Base-by-base conservation (phyloP, 1,139 yeast species). In the Candida albicans region DNA sequence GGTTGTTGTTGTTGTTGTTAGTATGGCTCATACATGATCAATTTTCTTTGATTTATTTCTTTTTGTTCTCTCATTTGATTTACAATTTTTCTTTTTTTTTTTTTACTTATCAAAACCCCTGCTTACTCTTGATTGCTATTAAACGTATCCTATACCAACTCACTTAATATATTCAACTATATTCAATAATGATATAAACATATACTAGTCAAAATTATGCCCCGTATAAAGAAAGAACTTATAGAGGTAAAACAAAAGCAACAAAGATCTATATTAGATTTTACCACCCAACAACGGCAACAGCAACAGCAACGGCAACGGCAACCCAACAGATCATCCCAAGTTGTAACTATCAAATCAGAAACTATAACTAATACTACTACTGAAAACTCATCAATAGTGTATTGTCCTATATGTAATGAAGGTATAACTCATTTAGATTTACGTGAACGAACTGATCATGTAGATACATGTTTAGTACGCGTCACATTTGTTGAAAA, bases 401-500 rank as follows among this genome's bases (percentile, higher is more conserved):
- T 18, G 22, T 18, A 18, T 18, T 60, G 65, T 47, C 65, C 65
- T 3, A 41, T 53, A 13, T 60, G 65, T 36, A 43, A 39, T 11
- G 48, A 52, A 14, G 40, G 43, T 28, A 41, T 53, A 3, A 35
- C 46, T 18, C 39, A 44, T 29, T 42, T 51, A 35, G 42, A 41
- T 29, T 33, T 81, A 4, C 65, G 68, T 18, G 69, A 68, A 33
- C 62, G 87, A 35, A 76, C 73, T 9, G 63, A 67, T n/a, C 90
- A 84, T 55, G 86, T 82, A 15, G 84, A 82, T 46, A 62, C 65
- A 18, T 84, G 89, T 51, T 54, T 79, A 22, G 48, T 51, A 32
- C 49, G 53, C 25, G 50, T 50, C 3, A 42, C 49, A 4, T 47
- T 45, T 43, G 51, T 48, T 9, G 48, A 48, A 18, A 18, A 18